A percentile compares a stretch with the other conserved stretches of the same genome.
These are phyloP conservation scores for Phycomyces nitens DNA, from an alignment of 192 early-diverging fungal genomes.

Conservation along the genomic window DNA sequence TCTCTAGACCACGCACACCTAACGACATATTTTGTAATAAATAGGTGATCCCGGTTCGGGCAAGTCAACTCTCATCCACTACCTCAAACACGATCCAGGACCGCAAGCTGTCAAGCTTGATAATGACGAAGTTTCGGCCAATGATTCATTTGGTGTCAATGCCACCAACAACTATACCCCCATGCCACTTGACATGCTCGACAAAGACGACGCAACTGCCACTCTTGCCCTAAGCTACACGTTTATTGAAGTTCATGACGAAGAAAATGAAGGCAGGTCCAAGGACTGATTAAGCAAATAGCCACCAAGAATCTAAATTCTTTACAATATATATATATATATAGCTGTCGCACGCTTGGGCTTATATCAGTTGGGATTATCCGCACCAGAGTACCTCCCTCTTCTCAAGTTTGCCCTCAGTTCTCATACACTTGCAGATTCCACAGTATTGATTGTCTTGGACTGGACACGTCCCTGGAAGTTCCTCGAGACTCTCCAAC, in stretches of 20 bases:
- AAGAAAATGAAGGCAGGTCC: conserved; percentile 68
- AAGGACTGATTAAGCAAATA: too few species aligned
- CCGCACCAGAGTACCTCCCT: conserved; percentile 61
- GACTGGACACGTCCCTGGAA: conserved; percentile 91
- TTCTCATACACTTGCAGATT: conserved; percentile 55
- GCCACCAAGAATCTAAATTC: too few species aligned
- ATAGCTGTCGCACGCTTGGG: conserved; percentile 65
- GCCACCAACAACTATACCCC: conserved; percentile 2
- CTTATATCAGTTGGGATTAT: conserved; percentile 75
- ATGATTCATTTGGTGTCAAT: too few species aligned
- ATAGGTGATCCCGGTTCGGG: conserved; percentile 75
- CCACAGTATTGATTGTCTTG: conserved; percentile 72
- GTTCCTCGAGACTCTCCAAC: conserved; percentile 75
- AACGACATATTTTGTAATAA: too few species aligned
- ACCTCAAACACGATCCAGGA: conserved; percentile 50
- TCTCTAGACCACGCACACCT: too few species aligned
- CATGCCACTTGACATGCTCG: conserved; percentile 6
- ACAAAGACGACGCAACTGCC: background rate
- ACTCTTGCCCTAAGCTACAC: conserved; percentile 75
- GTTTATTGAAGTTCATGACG: conserved; percentile 83
- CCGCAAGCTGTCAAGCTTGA: conserved; percentile 14
- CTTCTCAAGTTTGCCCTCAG: conserved; percentile 72
- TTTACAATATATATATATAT: too few species aligned
- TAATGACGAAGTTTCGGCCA: too few species aligned
- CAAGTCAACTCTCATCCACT: conserved; percentile 79